Percentiles rank a stretch among this genome's conserved stretches.
phyloP scores from a whole-genome alignment of 1,284 basidiomycete genomes.

The Heterobasidion parviporum region DNA sequence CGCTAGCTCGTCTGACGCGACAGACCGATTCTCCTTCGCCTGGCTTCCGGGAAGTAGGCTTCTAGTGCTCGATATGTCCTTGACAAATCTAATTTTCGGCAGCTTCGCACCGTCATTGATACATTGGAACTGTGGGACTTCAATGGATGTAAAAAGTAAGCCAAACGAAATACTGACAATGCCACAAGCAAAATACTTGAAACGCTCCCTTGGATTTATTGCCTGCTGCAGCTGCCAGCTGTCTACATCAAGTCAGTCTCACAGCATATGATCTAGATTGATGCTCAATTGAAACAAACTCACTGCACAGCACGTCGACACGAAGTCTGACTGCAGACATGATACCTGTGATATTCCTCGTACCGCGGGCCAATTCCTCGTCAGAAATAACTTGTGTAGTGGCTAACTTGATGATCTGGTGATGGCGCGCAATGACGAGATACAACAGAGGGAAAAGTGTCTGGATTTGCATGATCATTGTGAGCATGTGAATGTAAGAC shows the following conservation, averaged over 20 bases:
- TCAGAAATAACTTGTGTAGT: constrained; percentile 9
- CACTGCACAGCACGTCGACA: constrained; percentile 2
- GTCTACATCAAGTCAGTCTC: background rate
- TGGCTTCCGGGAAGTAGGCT: too few relatives aligned
- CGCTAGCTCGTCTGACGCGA: too few relatives aligned
- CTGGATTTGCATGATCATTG: constrained; percentile 1
- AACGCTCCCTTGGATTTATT: constrained; percentile 3
- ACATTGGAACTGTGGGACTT: background rate
- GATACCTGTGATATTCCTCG: constrained; percentile 2
- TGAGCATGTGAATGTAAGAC: background rate
- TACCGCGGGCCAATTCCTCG: constrained; percentile 8
- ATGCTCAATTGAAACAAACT: background rate
- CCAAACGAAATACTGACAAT: background rate
- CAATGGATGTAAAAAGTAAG: background rate
- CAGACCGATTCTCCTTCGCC: too few relatives aligned
- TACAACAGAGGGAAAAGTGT: constrained; percentile 16
- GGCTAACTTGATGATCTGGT: constrained; percentile 14
- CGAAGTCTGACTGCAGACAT: constrained; percentile 3
- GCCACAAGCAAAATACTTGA: constrained; percentile 11
- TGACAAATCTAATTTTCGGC: background rate
- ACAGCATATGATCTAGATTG: background rate
- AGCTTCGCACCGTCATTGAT: background rate
- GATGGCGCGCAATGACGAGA: constrained; percentile 16
- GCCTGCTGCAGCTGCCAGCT: constrained; percentile 7
- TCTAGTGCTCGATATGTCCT: background rate